These are phyloP conservation scores for Linnemannia schmuckeri DNA, from an alignment of 192 early-diverging fungal genomes.

Conservation along the genomic window DNA sequence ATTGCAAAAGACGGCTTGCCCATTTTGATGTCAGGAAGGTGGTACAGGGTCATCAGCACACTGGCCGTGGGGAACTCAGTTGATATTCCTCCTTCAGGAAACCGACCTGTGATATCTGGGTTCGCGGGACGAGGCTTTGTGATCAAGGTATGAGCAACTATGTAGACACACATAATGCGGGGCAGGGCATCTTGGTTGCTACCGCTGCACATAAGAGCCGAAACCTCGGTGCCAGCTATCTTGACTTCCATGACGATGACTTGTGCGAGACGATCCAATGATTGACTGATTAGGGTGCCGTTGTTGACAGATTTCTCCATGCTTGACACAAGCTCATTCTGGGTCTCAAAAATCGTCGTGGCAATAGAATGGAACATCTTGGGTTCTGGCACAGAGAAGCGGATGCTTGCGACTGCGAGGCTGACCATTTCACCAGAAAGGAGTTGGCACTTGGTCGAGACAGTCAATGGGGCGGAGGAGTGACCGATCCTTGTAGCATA, in stretches of 20 bases:
- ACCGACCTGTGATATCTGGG: not conserved
- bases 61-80: not conserved
- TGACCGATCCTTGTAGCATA: not conserved
- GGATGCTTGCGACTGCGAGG: conserved; percentile 1
- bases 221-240: not conserved
- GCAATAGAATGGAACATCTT: conserved; percentile 1
- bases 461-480: conserved; percentile 3
- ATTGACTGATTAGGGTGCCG: not conserved
- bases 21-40: not conserved
- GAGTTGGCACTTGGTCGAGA: conserved; percentile 18
- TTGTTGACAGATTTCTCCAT: conserved; percentile 19
- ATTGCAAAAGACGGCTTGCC: not conserved
- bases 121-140: not conserved
- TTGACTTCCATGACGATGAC: not conserved
- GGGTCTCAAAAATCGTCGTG: not conserved
- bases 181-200: not conserved
- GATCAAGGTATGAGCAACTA: not conserved
- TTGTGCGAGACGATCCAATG: not conserved
- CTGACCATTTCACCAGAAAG: not conserved
- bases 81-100: not conserved
- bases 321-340: conserved; percentile 12
- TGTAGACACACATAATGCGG: not conserved
- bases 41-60: not conserved
- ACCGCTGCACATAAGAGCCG: not conserved
- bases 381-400: not conserved